These are phyloP conservation scores for Populus ilicifolia DNA, from an alignment of 345 rosid species.

Conservation along the genomic window DNA sequence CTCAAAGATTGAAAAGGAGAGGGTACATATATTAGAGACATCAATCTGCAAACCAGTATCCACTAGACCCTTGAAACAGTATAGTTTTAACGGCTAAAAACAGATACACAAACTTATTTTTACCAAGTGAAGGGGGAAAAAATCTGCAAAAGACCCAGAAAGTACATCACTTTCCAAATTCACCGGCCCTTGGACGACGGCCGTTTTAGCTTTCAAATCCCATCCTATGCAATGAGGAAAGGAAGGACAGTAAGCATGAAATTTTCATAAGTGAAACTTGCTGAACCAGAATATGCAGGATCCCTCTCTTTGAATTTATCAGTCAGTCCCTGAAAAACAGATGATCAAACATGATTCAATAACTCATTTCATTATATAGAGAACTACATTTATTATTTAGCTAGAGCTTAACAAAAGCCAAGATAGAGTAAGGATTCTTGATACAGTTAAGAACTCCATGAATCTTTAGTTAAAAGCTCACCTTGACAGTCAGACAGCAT, in stretches of 20 bases:
- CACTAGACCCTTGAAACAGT: background rate
- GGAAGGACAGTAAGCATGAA: slow-evolving; percentile 92
- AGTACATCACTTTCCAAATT: background rate
- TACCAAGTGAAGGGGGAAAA: background rate
- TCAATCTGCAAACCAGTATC: background rate
- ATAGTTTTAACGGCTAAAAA: background rate
- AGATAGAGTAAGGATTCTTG: background rate
- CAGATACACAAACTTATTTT: background rate
- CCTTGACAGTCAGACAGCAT: slow-evolving; percentile 97
- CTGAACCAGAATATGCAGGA: slow-evolving; percentile 58
- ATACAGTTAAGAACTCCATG: background rate
- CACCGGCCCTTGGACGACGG: background rate
- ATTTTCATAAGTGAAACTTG: slow-evolving; percentile 66
- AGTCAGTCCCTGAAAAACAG: slow-evolving; percentile 63
- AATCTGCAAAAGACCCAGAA: background rate
- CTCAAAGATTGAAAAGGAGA: background rate
- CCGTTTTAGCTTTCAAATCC: background rate
- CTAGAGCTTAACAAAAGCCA: background rate
- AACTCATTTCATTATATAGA: background rate
- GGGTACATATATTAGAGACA: background rate
- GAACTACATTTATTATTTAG: background rate
- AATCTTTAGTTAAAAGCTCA: slow-evolving; percentile 17
- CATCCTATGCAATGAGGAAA: slow-evolving; percentile 62
- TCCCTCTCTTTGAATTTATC: slow-evolving; percentile 93
- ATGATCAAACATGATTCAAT: background rate